Evolutionary conservation across 2,329 filamentous ascomycete species (phyloP), one percentile per base, ranked within the genome.

Genomic region (Pyrenochaeta sp.): DNA sequence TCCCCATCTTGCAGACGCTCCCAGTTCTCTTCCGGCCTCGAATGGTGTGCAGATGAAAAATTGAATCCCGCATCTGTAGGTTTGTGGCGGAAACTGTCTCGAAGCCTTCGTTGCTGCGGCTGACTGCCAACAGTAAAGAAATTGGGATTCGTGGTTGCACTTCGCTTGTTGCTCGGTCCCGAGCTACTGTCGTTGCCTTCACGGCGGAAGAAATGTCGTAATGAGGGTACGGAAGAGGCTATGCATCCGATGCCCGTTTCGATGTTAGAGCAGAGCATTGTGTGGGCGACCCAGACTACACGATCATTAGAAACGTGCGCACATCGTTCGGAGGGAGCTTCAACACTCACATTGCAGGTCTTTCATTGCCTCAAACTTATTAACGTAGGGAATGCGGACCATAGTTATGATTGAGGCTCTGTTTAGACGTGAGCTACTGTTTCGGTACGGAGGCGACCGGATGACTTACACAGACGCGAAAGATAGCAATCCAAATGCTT

Each of bases 181-280:
- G 63, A 60, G 20, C 57, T 54, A 36, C 58, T 51, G 4, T 55
- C 52, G 15, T 27, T 43, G 14, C 21, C n/a, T 17, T 49, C 46
- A 44, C 46, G 43, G 7, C 54, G 55, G 29, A 66, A 53, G 43
- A 56, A 57, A 39, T 63, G 60, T 7, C 63, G 57, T 1, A 66
- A 39, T 0, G 63, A 64, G 2, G 63, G 61, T 7, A 66, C 40
- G 1, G 61, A 64, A 4, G 61, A 61, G 1, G 61, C 61, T 7
- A 66, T 54, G 45, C 63, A 66, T 3, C 61, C 63, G 17, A 66
- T 64, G 20, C 61, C 63, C 7, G 61, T 66, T 56, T 66, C 63
- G 40, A 66, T 58, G 37, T 66, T 66, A 12, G 63, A 66, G 36
- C 57, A 66, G 23, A 66, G 57, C 54, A 66, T 56, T 14, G 49